Conservation (phyloP, 2,329 filamentous ascomycete species). For the Fusarium illudens region DNA sequence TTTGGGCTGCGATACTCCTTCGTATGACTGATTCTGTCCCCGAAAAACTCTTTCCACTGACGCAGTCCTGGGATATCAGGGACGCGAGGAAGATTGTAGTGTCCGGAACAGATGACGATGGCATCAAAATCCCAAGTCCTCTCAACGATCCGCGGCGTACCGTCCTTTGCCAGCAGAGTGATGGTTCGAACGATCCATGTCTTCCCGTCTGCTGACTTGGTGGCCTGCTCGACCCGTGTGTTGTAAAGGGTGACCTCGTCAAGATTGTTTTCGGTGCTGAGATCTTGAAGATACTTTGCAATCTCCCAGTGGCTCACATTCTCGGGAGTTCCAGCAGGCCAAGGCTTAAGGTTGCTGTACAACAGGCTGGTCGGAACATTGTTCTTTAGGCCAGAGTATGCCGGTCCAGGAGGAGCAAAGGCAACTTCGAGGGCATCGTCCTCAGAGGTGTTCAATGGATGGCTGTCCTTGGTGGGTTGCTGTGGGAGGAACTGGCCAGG, state of each 20-base stretch:
- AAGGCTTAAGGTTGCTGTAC: slow-evolving; percentile 55
- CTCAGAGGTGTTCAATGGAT: neutral
- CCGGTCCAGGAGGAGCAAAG: slow-evolving; percentile 52
- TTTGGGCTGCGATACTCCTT: slow-evolving; percentile 75
- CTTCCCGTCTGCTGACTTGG: slow-evolving; percentile 52
- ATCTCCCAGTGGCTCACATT: slow-evolving; percentile 66
- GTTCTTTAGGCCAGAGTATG: slow-evolving; percentile 69
- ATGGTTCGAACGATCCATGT: slow-evolving; percentile 62
- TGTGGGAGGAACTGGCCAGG: slow-evolving; percentile 7
- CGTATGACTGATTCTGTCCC: slow-evolving; percentile 67
- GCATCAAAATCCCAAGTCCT: slow-evolving; percentile 63
- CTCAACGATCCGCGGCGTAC: slow-evolving; percentile 42
- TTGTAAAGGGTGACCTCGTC: slow-evolving; percentile 60
- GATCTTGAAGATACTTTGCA: slow-evolving; percentile 67
- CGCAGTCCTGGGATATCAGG: slow-evolving; percentile 67
- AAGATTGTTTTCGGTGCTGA: slow-evolving; percentile 60
- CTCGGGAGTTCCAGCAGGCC: slow-evolving; percentile 67
- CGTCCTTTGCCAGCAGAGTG: slow-evolving; percentile 47
- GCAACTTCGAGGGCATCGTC: slow-evolving; percentile 3
- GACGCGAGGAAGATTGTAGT: slow-evolving; percentile 70
- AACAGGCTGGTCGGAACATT: slow-evolving; percentile 72
- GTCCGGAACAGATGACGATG: slow-evolving; percentile 71
- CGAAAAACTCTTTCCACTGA: slow-evolving; percentile 64
- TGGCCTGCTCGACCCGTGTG: slow-evolving; percentile 62
- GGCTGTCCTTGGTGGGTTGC: neutral